phyloP scores from a whole-genome alignment of 148 eudicot species.

The Beta vulgaris region DNA sequence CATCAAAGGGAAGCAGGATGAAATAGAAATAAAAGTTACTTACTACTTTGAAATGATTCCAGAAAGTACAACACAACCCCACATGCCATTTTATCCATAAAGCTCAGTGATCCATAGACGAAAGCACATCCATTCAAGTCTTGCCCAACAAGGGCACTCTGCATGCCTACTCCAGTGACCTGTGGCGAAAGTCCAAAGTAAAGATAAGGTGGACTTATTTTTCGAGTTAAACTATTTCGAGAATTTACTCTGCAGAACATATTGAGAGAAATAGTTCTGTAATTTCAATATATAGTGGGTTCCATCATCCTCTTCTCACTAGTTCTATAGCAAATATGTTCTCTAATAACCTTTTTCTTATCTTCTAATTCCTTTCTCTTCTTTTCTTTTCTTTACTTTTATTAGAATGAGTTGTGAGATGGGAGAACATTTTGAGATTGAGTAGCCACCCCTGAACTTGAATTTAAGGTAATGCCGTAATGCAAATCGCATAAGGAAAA shows the following conservation, averaged over 20 bases:
- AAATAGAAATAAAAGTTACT: slow-evolving; percentile 3
- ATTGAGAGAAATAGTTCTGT: too few species aligned
- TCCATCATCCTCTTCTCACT: too few species aligned
- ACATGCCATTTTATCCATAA: slow-evolving; percentile 87
- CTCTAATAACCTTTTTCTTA: too few species aligned
- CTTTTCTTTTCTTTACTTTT: neutral
- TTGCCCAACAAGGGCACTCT: slow-evolving; percentile 81
- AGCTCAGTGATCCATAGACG: slow-evolving; percentile 97
- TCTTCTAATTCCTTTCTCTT: neutral
- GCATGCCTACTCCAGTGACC: slow-evolving; percentile 94
- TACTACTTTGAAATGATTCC: slow-evolving; percentile 70
- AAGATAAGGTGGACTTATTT: neutral
- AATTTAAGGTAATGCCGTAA: neutral
- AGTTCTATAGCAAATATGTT: too few species aligned
- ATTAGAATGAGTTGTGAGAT: too few species aligned
- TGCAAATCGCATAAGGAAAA: neutral
- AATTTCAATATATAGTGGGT: too few species aligned
- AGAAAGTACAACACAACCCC: slow-evolving; percentile 69
- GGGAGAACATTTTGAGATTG: neutral
- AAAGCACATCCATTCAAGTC: slow-evolving; percentile 94
- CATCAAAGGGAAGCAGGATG: neutral
- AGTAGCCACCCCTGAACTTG: too few species aligned
- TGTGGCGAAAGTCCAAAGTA: slow-evolving; percentile 27
- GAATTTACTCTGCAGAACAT: too few species aligned
- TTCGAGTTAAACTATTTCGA: too few species aligned